A percentile compares a stretch with the other conserved stretches of the same genome.
Evolutionary conservation across 495 filamentous ascomycete genomes (phyloP).

Genomic region (Penicillium waksmanii): DNA sequence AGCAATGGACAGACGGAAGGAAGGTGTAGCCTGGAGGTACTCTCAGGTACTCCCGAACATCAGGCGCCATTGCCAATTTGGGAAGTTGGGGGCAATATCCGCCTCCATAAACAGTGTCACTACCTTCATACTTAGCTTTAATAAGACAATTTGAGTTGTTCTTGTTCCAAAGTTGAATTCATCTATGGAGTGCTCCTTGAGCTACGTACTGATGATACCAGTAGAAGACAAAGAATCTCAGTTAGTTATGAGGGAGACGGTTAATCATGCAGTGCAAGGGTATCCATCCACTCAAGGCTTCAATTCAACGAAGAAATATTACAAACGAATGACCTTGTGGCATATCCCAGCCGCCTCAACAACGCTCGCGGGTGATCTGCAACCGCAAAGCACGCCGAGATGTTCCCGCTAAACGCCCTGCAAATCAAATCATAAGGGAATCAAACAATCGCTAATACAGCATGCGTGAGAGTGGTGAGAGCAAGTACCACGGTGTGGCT

Average conservation of each 20-base stretch:
- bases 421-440: conserved; percentile 33
- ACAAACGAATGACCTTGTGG: conserved; percentile 27
- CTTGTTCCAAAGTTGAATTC: too few species aligned
- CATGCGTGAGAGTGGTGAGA: conserved; percentile 32
- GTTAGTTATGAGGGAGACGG: conserved; percentile 3
- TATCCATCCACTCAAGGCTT: conserved; percentile 16
- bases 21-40: neutral
- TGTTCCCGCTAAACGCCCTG: conserved; percentile 38
- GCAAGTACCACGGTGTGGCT: conserved; percentile 16
- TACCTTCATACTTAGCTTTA: too few species aligned
- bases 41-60: too few species aligned
- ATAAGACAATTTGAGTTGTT: too few species aligned
- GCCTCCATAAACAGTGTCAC: too few species aligned
- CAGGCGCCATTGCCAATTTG: neutral
- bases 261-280: conserved; percentile 7
- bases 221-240: neutral
- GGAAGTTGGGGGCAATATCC: neutral
- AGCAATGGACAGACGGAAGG: neutral
- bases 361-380: conserved; percentile 22
- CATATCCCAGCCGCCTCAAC: conserved; percentile 31
- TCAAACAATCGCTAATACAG: conserved; percentile 45
- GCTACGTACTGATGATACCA: neutral
- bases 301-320: conserved; percentile 16
- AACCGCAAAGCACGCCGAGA: conserved; percentile 27
- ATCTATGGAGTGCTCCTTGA: neutral